Evolutionary conservation across 2,329 filamentous ascomycete species (phyloP), one percentile per base, ranked within the genome.

Genomic region (Cladophialophora carrionii): DNA sequence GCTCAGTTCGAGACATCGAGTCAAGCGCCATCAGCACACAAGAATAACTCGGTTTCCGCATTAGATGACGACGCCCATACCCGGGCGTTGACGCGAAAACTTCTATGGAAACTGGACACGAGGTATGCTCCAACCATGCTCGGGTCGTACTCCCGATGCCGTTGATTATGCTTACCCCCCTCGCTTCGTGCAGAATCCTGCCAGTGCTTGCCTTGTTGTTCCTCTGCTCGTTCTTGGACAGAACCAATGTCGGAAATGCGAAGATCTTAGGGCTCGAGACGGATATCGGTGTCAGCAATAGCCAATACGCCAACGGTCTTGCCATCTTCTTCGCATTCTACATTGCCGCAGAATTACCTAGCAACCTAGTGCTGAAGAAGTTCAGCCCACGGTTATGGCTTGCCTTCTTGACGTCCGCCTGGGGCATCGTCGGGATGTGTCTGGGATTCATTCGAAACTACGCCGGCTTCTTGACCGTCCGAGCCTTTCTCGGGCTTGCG

Each of bases 191-290:
- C 58, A 88, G 85, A 56, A 84, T 89, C 29, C 77, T 89, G 6
- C 87, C 87, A 0, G 76, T 87, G 6, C 80, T 90, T n/a, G 83
- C 86, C 0, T 71, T 89, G 0, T 77, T 90, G 1, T 89, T 89
- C 70, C 79, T 90, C 9, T 89, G 85, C 76, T 89, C 87, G 0
- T 85, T 85, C 68, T 79, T 85, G 62, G 88, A 90, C 74, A 83
- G 89, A 49, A 89, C 88, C n/a, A 91, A 90, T 73, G 86, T 90
- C 43, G 88, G 88, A 43, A 90, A 90, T 72, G 88, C 88, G 26
- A 86, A 86, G 66, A 85, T 90, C 8, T 81, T 88, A 58, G 84
- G 85, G 0, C 79, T 91, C 14, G 84, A 88, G 70, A 69, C 77
- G 0, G 84, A 87, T 71, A 74, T 89, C 1, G 73, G 78, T 52